Percentiles rank a stretch among this genome's conserved stretches.
Evolutionary conservation across 1,284 basidiomycete genomes (phyloP).

Genomic region (Trichosporon inkin): DNA sequence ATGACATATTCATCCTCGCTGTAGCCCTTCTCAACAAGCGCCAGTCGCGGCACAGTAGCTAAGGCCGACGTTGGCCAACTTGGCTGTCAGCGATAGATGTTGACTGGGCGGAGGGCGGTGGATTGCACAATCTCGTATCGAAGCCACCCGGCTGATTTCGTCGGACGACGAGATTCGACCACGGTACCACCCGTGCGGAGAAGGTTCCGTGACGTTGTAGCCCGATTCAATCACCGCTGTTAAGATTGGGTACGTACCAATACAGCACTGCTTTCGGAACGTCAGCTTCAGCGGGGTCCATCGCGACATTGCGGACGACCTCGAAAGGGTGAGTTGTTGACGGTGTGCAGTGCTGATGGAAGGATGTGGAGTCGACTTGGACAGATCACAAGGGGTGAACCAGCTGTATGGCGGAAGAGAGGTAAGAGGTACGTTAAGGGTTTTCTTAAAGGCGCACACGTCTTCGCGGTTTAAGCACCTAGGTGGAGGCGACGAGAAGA

Average conservation of each 20-base stretch:
- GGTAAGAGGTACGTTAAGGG: neutral
- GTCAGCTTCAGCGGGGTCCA: conserved; percentile 11
- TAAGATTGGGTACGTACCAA: conserved; percentile 30
- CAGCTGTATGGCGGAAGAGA: neutral
- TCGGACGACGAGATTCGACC: neutral
- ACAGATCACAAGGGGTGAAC: no score
- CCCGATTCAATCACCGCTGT: neutral
- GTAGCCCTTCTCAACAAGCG: conserved; percentile 51
- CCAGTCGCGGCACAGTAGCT: conserved; percentile 49
- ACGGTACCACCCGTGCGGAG: neutral
- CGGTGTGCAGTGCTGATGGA: neutral
- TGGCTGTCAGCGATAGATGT: conserved; percentile 1
- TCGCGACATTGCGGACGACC: conserved; percentile 6
- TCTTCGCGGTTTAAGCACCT: no score
- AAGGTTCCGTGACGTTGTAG: neutral
- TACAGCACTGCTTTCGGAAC: conserved; percentile 48
- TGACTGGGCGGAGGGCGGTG: neutral
- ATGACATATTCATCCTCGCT: conserved; percentile 48
- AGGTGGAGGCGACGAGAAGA: no score
- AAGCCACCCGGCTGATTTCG: neutral
- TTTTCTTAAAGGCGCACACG: no score
- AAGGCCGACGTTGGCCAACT: conserved; percentile 49
- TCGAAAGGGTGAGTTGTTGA: neutral
- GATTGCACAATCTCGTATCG: neutral
- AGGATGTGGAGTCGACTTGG: neutral